Base-by-base conservation (phyloP, 2,329 filamentous ascomycete genomes). In the Biscogniauxia marginata region DNA sequence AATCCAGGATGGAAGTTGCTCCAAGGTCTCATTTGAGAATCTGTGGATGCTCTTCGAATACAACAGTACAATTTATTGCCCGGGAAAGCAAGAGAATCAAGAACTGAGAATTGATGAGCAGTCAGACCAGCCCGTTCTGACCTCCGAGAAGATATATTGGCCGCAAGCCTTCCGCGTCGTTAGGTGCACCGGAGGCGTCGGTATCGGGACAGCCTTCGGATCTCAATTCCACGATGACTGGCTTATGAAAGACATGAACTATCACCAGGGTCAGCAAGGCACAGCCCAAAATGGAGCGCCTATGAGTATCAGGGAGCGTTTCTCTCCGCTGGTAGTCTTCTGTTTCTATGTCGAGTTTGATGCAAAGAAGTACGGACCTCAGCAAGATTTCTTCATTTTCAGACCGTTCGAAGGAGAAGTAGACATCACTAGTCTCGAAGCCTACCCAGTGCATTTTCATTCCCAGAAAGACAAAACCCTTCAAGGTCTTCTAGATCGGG, bases 11-110 rank as follows among this genome's bases (percentile, higher is more conserved):
- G 58, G 58, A 16, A 49, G 48, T 3, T 44, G 46, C 13, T 24
- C 54, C 1, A 52, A 55, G 2, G 52, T 65, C 1, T 49, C 62
- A 0, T 69, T 64, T 24, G 60, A 68, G 39, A 58, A 70, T 24
- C 45, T 68, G 4, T 69, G 67, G 67, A 69, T 69, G 64, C 58
- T 69, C 5, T 69, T 65, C 50, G 63, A 65, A 9, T 19, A 50
- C 1, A 50, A 54, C 2, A 59, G 60, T 5, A 57, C 52, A 16
- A 58, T 66, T 11, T 67, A 63, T 48, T 64, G 59, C 20, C 62
- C 59, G 2, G 30, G 20, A 7, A 55, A 49, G 20, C 49, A 46
- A 45, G 52, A 21, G 18, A 43, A 47, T 20, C 49, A 52, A 25
- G 52, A 50, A 21, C 6, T 49, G 3, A 25, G 46, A 50, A 21